phyloP scores from a whole-genome alignment of 306 rosid species.

The Hippophae gyantsensis region DNA sequence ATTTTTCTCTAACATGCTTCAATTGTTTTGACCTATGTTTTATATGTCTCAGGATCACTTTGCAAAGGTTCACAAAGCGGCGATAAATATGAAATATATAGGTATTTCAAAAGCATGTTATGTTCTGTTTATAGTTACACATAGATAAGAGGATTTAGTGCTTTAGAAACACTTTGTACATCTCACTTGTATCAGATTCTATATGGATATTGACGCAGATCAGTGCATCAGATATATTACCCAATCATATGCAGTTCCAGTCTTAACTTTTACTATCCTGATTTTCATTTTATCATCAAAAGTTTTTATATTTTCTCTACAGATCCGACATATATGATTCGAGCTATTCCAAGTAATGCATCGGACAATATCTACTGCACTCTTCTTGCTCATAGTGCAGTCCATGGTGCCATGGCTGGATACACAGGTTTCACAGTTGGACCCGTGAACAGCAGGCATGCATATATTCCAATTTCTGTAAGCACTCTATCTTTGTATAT shows the following conservation, averaged over 20 bases:
- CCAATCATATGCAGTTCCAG: not conserved
- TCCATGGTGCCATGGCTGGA: slow-evolving; percentile 98
- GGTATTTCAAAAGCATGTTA: slow-evolving; percentile 35
- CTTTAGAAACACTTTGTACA: too few relatives aligned
- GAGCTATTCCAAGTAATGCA: slow-evolving; percentile 96
- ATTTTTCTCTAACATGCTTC: slow-evolving; percentile 12
- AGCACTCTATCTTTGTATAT: slow-evolving; percentile 27
- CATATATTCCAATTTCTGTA: slow-evolving; percentile 85
- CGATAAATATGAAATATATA: slow-evolving; percentile 78
- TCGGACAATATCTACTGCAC: slow-evolving; percentile 91
- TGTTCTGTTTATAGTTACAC: not conserved
- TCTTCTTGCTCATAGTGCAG: slow-evolving; percentile 92
- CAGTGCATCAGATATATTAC: not conserved
- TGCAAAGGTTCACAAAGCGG: slow-evolving; percentile 46
- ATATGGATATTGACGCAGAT: too few relatives aligned
- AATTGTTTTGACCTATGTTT: slow-evolving; percentile 9
- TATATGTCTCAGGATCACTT: slow-evolving; percentile 56
- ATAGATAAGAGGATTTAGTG: not conserved
- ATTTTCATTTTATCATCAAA: not conserved
- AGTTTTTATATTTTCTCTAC: slow-evolving; percentile 16
- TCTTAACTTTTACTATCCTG: not conserved
- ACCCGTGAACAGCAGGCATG: slow-evolving; percentile 78
- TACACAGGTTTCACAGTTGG: slow-evolving; percentile 86
- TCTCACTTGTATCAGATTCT: too few relatives aligned
- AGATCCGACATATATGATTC: slow-evolving; percentile 98